Conservation (phyloP, 2,329 filamentous ascomycete genomes). For the Xylariaceae sp. region DNA sequence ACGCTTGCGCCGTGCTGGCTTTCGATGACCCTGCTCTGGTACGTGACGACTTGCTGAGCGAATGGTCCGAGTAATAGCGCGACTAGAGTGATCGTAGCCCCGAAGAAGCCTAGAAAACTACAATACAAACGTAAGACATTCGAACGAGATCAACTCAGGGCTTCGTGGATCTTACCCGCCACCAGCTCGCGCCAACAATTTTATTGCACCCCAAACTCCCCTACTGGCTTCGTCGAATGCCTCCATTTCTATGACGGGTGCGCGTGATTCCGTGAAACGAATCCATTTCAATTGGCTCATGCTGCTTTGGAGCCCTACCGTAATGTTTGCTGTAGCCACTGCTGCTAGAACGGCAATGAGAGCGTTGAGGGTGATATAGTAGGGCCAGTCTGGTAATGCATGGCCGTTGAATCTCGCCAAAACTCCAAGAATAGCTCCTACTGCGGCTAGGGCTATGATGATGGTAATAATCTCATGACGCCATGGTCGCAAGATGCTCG, state of each 20-base stretch:
- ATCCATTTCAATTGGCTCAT: slow-evolving; percentile 33
- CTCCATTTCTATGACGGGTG: slow-evolving; percentile 32
- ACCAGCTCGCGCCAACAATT: slow-evolving; percentile 23
- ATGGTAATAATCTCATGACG: slow-evolving; percentile 26
- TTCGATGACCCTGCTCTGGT: slow-evolving; percentile 22
- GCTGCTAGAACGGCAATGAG: slow-evolving; percentile 31
- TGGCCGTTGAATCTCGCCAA: slow-evolving; percentile 28
- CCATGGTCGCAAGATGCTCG: slow-evolving; percentile 21
- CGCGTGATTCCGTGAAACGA: slow-evolving; percentile 27
- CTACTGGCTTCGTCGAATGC: slow-evolving; percentile 32
- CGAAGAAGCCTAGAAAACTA: slow-evolving; percentile 28
- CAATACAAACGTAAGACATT: not conserved
- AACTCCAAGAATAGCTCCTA: slow-evolving; percentile 28
- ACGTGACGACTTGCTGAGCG: slow-evolving; percentile 31
- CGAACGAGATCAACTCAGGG: too few relatives aligned
- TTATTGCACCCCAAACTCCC: slow-evolving; percentile 28
- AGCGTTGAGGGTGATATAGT: slow-evolving; percentile 32
- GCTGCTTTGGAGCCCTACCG: slow-evolving; percentile 28
- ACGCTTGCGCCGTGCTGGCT: slow-evolving; percentile 23
- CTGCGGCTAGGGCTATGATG: slow-evolving; percentile 22
- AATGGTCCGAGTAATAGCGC: slow-evolving; percentile 29
- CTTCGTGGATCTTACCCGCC: slow-evolving; percentile 24
- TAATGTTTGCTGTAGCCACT: slow-evolving; percentile 27
- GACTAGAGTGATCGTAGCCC: slow-evolving; percentile 26
- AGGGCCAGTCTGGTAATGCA: slow-evolving; percentile 29